Evolutionary conservation across 2,329 filamentous ascomycete genomes (phyloP).

Genomic region (Sporothrix brasiliensis): DNA sequence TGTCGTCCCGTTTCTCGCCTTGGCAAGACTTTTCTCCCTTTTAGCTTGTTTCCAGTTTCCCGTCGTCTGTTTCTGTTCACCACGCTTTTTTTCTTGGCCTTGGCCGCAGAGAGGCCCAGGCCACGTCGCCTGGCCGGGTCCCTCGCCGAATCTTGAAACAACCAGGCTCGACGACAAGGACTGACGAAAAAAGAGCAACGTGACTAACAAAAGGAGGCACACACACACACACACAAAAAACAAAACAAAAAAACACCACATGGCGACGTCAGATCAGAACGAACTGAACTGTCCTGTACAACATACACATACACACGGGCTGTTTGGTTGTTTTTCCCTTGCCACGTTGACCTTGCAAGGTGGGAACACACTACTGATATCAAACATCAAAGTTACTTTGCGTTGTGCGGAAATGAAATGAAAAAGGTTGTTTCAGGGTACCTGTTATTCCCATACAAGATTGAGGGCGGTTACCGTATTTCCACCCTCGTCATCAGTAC

Average conservation of each 20-base stretch:
- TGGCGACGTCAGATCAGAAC: background rate
- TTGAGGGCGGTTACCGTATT: background rate
- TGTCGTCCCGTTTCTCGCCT: too few species aligned
- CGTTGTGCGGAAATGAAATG: conserved; percentile 13
- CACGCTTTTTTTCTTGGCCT: conserved; percentile 2
- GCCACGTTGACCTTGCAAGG: background rate
- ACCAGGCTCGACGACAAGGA: background rate
- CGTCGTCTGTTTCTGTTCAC: conserved; percentile 1
- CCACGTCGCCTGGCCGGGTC: conserved; percentile 5
- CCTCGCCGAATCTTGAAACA: conserved; percentile 1
- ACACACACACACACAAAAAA: background rate
- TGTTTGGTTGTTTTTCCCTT: background rate
- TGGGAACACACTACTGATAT: background rate
- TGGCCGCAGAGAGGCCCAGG: background rate
- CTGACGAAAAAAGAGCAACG: background rate
- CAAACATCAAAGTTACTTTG: conserved; percentile 1
- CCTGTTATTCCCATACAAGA: background rate
- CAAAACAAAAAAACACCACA: background rate
- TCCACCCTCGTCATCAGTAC: background rate
- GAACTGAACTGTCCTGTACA: background rate
- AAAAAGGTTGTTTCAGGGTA: background rate
- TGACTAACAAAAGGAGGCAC: background rate
- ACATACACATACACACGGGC: too few species aligned
- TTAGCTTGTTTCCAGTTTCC: conserved; percentile 16
- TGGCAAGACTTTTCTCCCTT: background rate